A percentile compares a stretch with the other conserved stretches of the same genome.
Conservation (phyloP, 768 basidiomycete genomes). For the Clitopilus hobsonii region DNA sequence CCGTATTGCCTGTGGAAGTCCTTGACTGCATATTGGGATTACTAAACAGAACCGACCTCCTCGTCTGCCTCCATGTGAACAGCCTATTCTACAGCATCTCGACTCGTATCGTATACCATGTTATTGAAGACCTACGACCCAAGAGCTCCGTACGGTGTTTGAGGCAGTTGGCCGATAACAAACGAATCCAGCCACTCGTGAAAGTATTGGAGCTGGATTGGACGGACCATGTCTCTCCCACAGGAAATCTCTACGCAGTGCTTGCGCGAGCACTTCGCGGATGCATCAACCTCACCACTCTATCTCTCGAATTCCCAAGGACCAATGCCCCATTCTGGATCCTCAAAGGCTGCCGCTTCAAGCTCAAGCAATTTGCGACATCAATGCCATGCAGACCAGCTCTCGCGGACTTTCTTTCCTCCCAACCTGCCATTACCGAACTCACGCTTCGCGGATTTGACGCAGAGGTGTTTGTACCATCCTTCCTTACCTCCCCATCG, state of each 20-base stretch:
- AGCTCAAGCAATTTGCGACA: conserved; percentile 44
- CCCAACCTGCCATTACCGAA: conserved; percentile 42
- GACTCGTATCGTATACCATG: conserved; percentile 23
- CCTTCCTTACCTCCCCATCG: conserved; percentile 17
- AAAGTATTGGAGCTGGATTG: conserved; percentile 44
- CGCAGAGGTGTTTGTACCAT: conserved; percentile 16
- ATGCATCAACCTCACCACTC: conserved; percentile 32
- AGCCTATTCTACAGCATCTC: conserved; percentile 23
- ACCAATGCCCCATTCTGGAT: conserved; percentile 42
- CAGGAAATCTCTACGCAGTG: conserved; percentile 44
- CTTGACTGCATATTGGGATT: conserved; percentile 22
- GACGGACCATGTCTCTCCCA: conserved; percentile 26
- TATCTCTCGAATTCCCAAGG: conserved; percentile 48
- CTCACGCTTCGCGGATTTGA: conserved; percentile 53
- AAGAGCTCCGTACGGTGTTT: conserved; percentile 30
- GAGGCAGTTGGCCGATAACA: conserved; percentile 29
- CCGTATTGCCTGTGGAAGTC: conserved; percentile 27
- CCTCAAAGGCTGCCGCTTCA: conserved; percentile 37
- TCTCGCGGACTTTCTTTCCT: conserved; percentile 47
- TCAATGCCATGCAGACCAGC: conserved; percentile 48
- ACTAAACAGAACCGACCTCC: conserved; percentile 16
- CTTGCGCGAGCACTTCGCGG: conserved; percentile 38
- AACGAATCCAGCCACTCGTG: conserved; percentile 34
- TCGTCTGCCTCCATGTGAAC: conserved; percentile 18
- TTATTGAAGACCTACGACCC: conserved; percentile 28